Conservation (phyloP, 2,329 filamentous ascomycete species). For the Trichoderma sp. region DNA sequence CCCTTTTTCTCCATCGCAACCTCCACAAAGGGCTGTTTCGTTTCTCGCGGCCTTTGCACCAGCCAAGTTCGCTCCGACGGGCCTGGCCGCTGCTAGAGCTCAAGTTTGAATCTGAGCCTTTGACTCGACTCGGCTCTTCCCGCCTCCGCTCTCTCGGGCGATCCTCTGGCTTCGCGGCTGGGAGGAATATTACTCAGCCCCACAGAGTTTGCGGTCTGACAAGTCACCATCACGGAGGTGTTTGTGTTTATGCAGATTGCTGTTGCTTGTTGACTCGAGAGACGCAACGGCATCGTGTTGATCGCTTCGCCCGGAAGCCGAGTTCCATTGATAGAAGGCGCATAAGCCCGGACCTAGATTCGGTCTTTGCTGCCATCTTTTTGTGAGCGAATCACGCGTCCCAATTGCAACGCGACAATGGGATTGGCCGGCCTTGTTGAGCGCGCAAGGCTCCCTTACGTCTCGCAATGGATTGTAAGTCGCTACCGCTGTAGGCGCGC, state of each 20-base stretch:
- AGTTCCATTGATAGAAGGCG: not conserved
- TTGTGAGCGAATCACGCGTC: slow-evolving; percentile 2
- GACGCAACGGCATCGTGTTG: not conserved
- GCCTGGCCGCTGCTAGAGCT: not conserved
- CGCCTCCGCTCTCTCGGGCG: slow-evolving; percentile 9
- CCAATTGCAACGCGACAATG: slow-evolving; percentile 11
- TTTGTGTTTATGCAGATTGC: not conserved
- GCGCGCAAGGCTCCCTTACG: slow-evolving; percentile 35
- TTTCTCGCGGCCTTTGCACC: slow-evolving; percentile 7
- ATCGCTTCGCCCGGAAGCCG: not conserved
- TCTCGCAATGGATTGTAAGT: slow-evolving; percentile 39
- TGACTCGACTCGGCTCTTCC: slow-evolving; percentile 7
- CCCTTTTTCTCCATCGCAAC: slow-evolving; percentile 20
- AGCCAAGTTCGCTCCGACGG: not conserved
- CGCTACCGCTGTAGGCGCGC: not conserved
- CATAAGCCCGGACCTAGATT: not conserved
- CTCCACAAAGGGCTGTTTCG: slow-evolving; percentile 5
- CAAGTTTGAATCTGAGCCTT: not conserved
- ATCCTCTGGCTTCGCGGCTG: not conserved
- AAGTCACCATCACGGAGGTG: not conserved
- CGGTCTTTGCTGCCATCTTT: not conserved
- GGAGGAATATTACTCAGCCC: not conserved
- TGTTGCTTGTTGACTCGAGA: not conserved
- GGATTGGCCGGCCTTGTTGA: slow-evolving; percentile 28
- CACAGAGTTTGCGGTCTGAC: slow-evolving; percentile 1